Evolutionary conservation across 306 rosid genomes (phyloP), one percentile per base, ranked within the genome.

Genomic region (Castanea sativa): DNA sequence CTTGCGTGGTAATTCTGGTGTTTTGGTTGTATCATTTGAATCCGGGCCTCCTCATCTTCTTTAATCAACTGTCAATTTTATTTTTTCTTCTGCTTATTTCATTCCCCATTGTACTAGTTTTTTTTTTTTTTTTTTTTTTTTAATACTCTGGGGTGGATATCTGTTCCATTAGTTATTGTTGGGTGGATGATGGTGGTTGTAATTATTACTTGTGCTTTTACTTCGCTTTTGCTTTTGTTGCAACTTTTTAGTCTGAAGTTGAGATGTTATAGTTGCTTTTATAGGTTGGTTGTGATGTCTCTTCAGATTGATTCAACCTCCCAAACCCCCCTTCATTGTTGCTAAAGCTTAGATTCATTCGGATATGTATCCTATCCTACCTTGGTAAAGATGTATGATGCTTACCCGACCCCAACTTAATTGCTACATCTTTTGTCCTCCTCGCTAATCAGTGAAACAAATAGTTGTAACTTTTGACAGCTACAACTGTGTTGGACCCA

Each of bases 161-260:
- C 67, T 78, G 78, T 80, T 81, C 76, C 77, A 78, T 78, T 78
- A 74, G 82, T 80, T 56, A 69, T 85, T 85, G 83, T 65, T 71
- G 72, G 79, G 80, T 85, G 85, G 85, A 74, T 80, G 75, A 75
- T 76, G 82, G 89, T 88, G 81, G 84, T 78, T 85, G 89, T 88
- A 73, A 83, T 85, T 88, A 85, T 83, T 80, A 75, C 60, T 27
- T 58, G 60, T 85, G 84, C 91, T 85, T 85, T 82, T 67, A 58
- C 81, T 32, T 80, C 35, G 64, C 83, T 80, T 87, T 87, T 80
- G 56, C 87, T 87, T 83, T 83, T 81, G 83, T 21, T 80, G 85
- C 78, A 81, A 70, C 85, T 57, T 82, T 49, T 64, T 81, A 3
- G 21, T 25, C 76, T 74, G 52, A 67, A 67, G 72, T 33, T 67